A percentile compares a stretch with the other conserved stretches of the same genome.
These are phyloP conservation scores for Phytophthora crassamura DNA, from an alignment of 352 stramenopile species.

Conservation along the genomic window DNA sequence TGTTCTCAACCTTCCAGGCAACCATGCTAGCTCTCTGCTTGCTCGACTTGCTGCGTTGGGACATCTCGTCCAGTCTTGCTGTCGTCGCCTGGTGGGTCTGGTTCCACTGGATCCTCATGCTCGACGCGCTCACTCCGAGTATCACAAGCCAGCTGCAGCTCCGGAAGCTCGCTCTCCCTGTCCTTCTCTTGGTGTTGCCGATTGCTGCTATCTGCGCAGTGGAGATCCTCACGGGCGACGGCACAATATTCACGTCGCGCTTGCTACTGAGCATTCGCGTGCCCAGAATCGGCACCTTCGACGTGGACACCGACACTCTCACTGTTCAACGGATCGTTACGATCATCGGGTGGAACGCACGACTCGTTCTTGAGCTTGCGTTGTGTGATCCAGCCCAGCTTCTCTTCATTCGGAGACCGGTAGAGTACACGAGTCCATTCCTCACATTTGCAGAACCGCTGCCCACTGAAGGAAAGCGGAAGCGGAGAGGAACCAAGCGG, in stretches of 20 bases:
- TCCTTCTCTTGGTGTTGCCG: slow-evolving; percentile 14
- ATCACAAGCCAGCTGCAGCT: slow-evolving; percentile 13
- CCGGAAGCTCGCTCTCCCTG: slow-evolving; percentile 10
- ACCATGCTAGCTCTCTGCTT: slow-evolving; percentile 31
- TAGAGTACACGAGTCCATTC: slow-evolving; percentile 29
- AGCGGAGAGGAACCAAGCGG: background rate
- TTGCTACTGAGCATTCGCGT: slow-evolving; percentile 16
- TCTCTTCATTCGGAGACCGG: slow-evolving; percentile 27
- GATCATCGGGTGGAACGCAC: slow-evolving; percentile 29
- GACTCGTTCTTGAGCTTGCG: slow-evolving; percentile 23
- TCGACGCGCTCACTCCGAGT: slow-evolving; percentile 58
- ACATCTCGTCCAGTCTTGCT: slow-evolving; percentile 35
- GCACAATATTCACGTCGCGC: slow-evolving; percentile 20
- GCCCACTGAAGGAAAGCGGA: background rate
- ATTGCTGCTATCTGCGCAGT: slow-evolving; percentile 11
- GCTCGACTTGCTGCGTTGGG: slow-evolving; percentile 44
- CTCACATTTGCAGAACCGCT: slow-evolving; percentile 25
- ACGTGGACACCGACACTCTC: slow-evolving; percentile 11
- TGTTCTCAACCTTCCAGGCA: slow-evolving; percentile 32
- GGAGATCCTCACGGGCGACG: slow-evolving; percentile 11
- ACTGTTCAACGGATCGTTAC: slow-evolving; percentile 33
- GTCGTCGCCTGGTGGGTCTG: slow-evolving; percentile 54
- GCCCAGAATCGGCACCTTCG: slow-evolving; percentile 5
- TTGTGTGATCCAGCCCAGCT: slow-evolving; percentile 17
- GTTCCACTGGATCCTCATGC: slow-evolving; percentile 52